phyloP scores from a whole-genome alignment of 176 grass and related monocot species.

The Bonia amplexicaulis region DNA sequence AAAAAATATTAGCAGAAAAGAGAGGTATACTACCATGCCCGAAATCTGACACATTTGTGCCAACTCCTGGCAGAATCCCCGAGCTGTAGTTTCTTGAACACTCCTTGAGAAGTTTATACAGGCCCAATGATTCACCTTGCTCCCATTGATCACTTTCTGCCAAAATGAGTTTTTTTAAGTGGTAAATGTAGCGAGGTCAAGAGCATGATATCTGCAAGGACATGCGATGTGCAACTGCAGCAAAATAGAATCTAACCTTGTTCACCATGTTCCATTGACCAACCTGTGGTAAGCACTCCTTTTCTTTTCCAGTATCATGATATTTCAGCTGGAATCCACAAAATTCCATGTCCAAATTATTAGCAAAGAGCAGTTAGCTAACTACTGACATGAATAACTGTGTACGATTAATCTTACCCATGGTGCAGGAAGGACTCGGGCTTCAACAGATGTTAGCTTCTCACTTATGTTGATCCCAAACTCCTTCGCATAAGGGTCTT shows the following conservation, averaged over 20 bases:
- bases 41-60: constrained; percentile 95
- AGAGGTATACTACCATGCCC: constrained; percentile 77
- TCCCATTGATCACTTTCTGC: constrained; percentile 98
- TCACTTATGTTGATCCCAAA: constrained; percentile 97
- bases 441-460: constrained; percentile 93
- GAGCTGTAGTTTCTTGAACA: constrained; percentile 94
- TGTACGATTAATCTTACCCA: constrained; percentile 52
- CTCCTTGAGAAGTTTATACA: constrained; percentile 98
- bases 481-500: constrained; percentile 98
- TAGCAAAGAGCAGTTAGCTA: not conserved
- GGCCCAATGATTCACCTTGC: constrained; percentile 88
- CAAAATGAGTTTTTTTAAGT: constrained; percentile 2
- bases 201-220: not conserved
- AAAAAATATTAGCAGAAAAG: not conserved
- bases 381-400: constrained; percentile 8
- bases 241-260: constrained; percentile 55
- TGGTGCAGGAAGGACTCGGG: constrained; percentile 95
- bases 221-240: not conserved
- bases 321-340: constrained; percentile 75
- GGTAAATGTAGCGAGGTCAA: not conserved
- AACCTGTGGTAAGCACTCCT: constrained; percentile 96
- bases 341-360: not conserved
- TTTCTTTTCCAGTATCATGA: constrained; percentile 94
- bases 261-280: constrained; percentile 99
- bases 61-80: constrained; percentile 94